Base-by-base conservation (phyloP, 306 rosid species). In the Cucurbita ficifolia region DNA sequence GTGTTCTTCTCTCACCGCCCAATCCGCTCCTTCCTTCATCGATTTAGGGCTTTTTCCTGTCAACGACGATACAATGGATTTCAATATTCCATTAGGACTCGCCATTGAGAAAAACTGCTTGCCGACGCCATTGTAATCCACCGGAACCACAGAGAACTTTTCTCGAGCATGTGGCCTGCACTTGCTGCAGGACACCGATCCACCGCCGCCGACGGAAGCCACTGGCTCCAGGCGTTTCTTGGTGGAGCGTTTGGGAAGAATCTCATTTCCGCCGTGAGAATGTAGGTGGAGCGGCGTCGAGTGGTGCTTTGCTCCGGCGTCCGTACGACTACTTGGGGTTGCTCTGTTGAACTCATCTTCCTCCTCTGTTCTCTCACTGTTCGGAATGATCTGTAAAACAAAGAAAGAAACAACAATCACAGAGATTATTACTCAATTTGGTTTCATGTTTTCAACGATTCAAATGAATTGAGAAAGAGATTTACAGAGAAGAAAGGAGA, bases 141-240 rank as follows among this genome's bases (percentile, higher is more conserved):
- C 70, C 0, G 99, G 97, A 19, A 85, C 90, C 12, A 95, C 87
- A 12, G 96, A 85, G 83, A 89, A 84, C 83, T 86, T 95, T 76
- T 95, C 99, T 2, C 99, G 86, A 7, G 86, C 80, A 33, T 85
- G 82, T 1, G 99, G 99, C 9, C 99, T 85, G 75, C 99, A 95
- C 83, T 91, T 91, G 86, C 86, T 88, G 85, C 96, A 94, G 6
- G 83, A 79, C 9, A 94, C 88, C 12, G 96, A 84, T 5, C 62
- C 81, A 8, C 72, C 81, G 11, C 68, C 71, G 51, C 43, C 22
- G 1, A 73, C 59, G 0, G 72, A 59, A 8, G 61, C 87, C 3
- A 91, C 3, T 46, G 91, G 75, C 18, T 85, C 92, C 0, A 86
- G 84, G 22, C 85, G 81, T 38, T 84, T 89, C 86, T 83, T 81